These are phyloP conservation scores for Opeltia flavorubescens DNA, from an alignment of 495 filamentous ascomycete species.

Conservation along the genomic window DNA sequence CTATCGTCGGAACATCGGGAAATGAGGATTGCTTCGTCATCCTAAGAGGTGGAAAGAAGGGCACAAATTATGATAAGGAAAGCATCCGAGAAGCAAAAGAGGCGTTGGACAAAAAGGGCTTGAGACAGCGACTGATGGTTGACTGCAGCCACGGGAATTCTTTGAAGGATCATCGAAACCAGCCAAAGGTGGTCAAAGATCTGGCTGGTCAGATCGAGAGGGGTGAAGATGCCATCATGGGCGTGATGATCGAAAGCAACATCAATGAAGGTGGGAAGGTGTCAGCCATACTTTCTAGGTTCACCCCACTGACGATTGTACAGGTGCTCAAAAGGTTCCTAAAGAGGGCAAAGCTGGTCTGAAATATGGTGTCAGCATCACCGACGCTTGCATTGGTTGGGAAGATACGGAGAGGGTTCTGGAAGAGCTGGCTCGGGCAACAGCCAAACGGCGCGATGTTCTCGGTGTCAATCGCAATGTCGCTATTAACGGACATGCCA, in stretches of 20 bases:
- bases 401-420: conserved; percentile 71
- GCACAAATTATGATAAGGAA: conserved; percentile 87
- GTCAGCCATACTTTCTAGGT: not conserved
- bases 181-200: conserved; percentile 77
- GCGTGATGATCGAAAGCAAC: conserved; percentile 98
- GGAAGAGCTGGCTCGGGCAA: conserved; percentile 75
- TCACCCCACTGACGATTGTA: not conserved
- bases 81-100: conserved; percentile 68
- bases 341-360: conserved; percentile 62
- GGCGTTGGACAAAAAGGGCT: conserved; percentile 67
- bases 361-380: conserved; percentile 90
- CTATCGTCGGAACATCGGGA: conserved; percentile 81
- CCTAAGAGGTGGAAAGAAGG: conserved; percentile 75
- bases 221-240: conserved; percentile 80
- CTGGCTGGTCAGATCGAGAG: conserved; percentile 74
- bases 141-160: conserved; percentile 87
- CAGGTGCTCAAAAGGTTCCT: conserved; percentile 65
- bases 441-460: conserved; percentile 51
- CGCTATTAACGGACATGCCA: conserved; percentile 14
- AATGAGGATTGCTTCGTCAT: conserved; percentile 98
- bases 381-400: conserved; percentile 96
- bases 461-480: conserved; percentile 23
- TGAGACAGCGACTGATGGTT: conserved; percentile 86
- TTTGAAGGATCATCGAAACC: conserved; percentile 59
- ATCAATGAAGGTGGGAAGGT: conserved; percentile 81